phyloP scores from a whole-genome alignment of 805 yeast species.

The Ogataea angusta region DNA sequence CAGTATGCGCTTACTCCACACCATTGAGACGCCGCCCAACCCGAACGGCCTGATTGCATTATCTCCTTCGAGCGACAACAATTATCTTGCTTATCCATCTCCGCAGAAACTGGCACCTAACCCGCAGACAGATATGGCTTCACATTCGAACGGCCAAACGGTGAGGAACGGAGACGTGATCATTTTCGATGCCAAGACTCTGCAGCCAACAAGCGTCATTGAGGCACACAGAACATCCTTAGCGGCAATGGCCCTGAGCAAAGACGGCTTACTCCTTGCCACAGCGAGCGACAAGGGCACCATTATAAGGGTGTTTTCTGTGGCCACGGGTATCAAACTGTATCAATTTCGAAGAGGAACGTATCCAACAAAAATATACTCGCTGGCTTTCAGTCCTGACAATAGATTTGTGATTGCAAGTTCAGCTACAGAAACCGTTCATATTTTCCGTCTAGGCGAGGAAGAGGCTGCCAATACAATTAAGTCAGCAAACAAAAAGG shows the following conservation, averaged over 20 bases:
- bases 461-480: constrained; percentile 36
- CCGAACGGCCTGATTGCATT: constrained; percentile 60
- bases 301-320: constrained; percentile 77
- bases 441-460: constrained; percentile 74
- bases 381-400: constrained; percentile 75
- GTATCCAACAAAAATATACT: constrained; percentile 81
- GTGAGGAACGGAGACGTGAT: constrained; percentile 68
- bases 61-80: constrained; percentile 49
- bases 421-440: constrained; percentile 90
- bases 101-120: constrained; percentile 53
- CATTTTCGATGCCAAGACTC: constrained; percentile 70
- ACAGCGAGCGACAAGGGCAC: constrained; percentile 94
- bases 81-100: constrained; percentile 69
- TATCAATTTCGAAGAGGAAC: constrained; percentile 85
- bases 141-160: constrained; percentile 18
- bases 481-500: constrained; percentile 19
- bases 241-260: constrained; percentile 66
- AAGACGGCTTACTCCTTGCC: constrained; percentile 78
- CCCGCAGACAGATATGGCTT: constrained; percentile 12
- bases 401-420: constrained; percentile 76
- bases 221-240: constrained; percentile 86
- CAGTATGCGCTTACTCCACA: constrained; percentile 78
- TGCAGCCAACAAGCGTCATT: constrained; percentile 80
- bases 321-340: constrained; percentile 65
- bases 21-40: constrained; percentile 63